A percentile compares a stretch with the other conserved stretches of the same genome.
Evolutionary conservation across 176 grass and related monocot species (phyloP).

Genomic region (Tuctoria greenei): DNA sequence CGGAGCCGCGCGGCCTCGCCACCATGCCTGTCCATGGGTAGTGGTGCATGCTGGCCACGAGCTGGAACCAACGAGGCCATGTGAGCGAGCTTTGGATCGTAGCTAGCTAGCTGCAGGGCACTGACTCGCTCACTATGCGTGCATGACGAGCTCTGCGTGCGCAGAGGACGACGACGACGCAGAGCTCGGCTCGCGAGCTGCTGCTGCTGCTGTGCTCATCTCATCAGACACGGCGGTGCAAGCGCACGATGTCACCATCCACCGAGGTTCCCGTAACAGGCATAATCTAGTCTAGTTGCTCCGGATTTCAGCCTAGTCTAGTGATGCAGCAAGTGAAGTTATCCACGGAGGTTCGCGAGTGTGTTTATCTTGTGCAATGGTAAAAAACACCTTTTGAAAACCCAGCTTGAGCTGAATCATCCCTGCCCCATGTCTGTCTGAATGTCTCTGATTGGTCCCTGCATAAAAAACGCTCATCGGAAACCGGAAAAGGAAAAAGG

Average conservation of each 20-base stretch:
- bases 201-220: neutral
- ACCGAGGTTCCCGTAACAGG: neutral
- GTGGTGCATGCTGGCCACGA: constrained; percentile 19
- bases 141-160: neutral
- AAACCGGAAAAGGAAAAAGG: constrained; percentile 45
- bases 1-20: constrained; percentile 3
- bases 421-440: constrained; percentile 12
- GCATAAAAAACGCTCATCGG: constrained; percentile 28
- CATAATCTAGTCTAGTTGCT: no score
- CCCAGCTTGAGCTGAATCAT: neutral
- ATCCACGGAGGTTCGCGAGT: no score
- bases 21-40: constrained; percentile 8
- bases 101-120: constrained; percentile 33
- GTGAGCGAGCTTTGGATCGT: constrained; percentile 44
- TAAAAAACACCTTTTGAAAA: neutral
- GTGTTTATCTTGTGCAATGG: neutral
- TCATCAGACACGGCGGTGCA: neutral
- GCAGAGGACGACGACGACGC: neutral
- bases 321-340: no score
- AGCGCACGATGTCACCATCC: constrained; percentile 11
- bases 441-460: neutral
- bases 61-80: constrained; percentile 37
- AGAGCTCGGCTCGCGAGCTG: neutral
- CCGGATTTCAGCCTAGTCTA: neutral
- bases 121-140: neutral